Conservation (phyloP, 495 filamentous ascomycete species). For the Cladorrhinum samala region DNA sequence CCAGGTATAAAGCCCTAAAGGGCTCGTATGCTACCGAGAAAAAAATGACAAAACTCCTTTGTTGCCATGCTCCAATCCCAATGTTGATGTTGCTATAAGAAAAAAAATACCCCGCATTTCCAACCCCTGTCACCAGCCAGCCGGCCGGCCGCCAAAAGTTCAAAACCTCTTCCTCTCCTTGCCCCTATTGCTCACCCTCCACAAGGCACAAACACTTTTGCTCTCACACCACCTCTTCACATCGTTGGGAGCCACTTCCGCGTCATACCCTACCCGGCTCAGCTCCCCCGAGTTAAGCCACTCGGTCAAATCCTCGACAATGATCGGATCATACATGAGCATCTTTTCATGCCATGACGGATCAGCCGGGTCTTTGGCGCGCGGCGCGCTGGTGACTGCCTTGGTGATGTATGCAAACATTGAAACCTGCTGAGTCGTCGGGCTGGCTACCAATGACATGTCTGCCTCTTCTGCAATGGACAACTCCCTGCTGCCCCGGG, state of each 20-base stretch:
- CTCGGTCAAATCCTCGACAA: slow-evolving; percentile 75
- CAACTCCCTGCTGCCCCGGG: slow-evolving; percentile 25
- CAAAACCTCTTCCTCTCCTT: slow-evolving; percentile 45
- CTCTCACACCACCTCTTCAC: slow-evolving; percentile 85
- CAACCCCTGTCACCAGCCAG: not conserved
- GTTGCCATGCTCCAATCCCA: not conserved
- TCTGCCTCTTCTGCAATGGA: slow-evolving; percentile 37
- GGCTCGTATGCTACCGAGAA: not conserved
- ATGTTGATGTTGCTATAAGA: too few relatives aligned
- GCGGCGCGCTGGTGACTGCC: slow-evolving; percentile 51
- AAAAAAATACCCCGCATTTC: not conserved
- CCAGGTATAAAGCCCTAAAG: not conserved
- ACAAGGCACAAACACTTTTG: slow-evolving; percentile 69
- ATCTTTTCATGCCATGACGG: slow-evolving; percentile 87
- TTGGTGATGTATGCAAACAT: slow-evolving; percentile 59
- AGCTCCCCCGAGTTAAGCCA: slow-evolving; percentile 78
- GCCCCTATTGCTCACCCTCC: slow-evolving; percentile 41
- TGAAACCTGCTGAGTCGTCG: slow-evolving; percentile 32
- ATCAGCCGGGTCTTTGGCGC: slow-evolving; percentile 39
- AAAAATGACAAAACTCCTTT: not conserved
- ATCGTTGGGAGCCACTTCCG: slow-evolving; percentile 50
- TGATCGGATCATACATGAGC: slow-evolving; percentile 85
- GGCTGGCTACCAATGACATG: slow-evolving; percentile 29
- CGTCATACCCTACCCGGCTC: slow-evolving; percentile 53
- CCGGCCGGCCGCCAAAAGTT: not conserved